These are phyloP conservation scores for Apium graveolens DNA, from an alignment of 129 eudicot genomes.

Conservation along the genomic window DNA sequence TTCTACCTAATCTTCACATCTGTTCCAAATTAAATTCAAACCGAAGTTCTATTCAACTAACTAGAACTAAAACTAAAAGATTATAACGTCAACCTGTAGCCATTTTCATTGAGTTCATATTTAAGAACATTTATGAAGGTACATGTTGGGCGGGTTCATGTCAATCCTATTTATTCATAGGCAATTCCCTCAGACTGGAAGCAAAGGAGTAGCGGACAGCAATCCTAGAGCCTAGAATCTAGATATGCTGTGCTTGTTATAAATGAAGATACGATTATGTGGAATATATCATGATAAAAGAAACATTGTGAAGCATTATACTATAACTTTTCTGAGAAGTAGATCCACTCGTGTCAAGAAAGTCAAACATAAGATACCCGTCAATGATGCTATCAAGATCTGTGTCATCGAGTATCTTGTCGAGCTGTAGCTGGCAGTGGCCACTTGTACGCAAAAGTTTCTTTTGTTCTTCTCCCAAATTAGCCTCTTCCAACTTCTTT, in stretches of 20 bases:
- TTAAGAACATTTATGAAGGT: neutral
- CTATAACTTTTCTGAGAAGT: neutral
- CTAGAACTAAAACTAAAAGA: neutral
- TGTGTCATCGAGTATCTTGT: slow-evolving; percentile 80
- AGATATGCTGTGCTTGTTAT: neutral
- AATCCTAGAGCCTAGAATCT: neutral
- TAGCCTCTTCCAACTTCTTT: slow-evolving; percentile 66
- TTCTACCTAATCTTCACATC: neutral
- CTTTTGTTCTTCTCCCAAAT: slow-evolving; percentile 64
- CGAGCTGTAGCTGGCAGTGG: slow-evolving; percentile 82
- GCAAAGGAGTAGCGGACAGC: neutral
- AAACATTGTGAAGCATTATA: neutral
- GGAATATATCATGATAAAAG: neutral
- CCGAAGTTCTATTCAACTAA: neutral
- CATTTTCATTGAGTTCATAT: neutral
- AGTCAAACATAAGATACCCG: slow-evolving; percentile 37
- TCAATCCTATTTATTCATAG: neutral
- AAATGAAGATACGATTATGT: neutral
- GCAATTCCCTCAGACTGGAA: neutral
- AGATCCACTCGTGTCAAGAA: neutral
- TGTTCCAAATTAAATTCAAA: neutral
- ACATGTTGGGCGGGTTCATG: neutral
- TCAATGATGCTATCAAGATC: slow-evolving; percentile 82
- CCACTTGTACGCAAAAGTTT: slow-evolving; percentile 47
- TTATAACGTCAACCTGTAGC: neutral